Evolutionary conservation across 148 eudicot species (phyloP).

Genomic region (Fagopyrum tataricum): DNA sequence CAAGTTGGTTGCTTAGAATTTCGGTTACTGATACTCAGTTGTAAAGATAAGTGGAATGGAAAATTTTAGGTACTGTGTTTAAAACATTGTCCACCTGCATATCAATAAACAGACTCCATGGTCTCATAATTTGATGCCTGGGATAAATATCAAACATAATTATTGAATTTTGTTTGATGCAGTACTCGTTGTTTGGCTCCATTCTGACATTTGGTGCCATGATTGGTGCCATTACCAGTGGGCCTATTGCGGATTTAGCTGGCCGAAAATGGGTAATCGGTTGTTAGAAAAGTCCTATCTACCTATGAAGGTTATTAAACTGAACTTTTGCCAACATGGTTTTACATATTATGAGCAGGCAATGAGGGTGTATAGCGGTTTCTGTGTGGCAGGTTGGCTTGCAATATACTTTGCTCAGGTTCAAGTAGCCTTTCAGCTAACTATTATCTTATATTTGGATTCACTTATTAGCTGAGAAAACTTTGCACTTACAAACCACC

Average conservation of each 20-base stretch:
- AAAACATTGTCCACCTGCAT: too few species aligned
- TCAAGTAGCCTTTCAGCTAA: background rate
- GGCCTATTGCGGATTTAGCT: conserved; percentile 35
- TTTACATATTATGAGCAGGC: conserved; percentile 32
- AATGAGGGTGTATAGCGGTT: background rate
- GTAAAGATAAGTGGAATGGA: too few species aligned
- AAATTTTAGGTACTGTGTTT: too few species aligned
- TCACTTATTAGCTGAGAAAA: background rate
- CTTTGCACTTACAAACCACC: background rate
- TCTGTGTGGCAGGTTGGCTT: conserved; percentile 53
- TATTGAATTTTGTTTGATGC: background rate
- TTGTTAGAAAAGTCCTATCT: too few species aligned
- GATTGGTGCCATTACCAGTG: conserved; percentile 48
- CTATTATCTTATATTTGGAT: background rate
- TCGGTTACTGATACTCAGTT: background rate
- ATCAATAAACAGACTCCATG: too few species aligned
- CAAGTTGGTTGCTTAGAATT: background rate
- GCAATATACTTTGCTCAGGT: conserved; percentile 59
- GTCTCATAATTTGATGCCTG: background rate
- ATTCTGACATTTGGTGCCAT: conserved; percentile 52
- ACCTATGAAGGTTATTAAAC: too few species aligned
- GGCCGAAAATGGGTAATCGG: conserved; percentile 40
- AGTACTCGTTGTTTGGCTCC: conserved; percentile 56
- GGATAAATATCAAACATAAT: background rate
- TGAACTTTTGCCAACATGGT: conserved; percentile 34